These are phyloP conservation scores for Diaporthe australafricana DNA, from an alignment of 2,329 filamentous ascomycete genomes.

Conservation along the genomic window DNA sequence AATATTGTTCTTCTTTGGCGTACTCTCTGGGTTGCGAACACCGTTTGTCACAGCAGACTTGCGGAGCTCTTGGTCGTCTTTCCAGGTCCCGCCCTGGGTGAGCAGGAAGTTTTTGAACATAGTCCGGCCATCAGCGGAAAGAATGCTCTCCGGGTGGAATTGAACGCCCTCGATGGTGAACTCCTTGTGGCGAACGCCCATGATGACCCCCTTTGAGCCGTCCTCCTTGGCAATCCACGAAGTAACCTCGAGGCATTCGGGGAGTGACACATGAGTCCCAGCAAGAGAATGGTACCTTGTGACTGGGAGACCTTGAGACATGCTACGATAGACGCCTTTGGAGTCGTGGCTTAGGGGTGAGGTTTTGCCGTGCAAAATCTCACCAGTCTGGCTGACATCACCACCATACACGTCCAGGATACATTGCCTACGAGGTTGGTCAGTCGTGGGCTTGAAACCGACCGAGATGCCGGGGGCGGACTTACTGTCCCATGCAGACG, in stretches of 20 bases:
- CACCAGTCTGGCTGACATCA: slow-evolving; percentile 89
- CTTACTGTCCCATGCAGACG: slow-evolving; percentile 97
- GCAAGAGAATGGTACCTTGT: slow-evolving; percentile 97
- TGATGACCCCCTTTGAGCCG: slow-evolving; percentile 87
- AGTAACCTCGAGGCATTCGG: slow-evolving; percentile 86
- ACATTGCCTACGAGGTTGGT: slow-evolving; percentile 74
- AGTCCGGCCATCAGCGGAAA: slow-evolving; percentile 86
- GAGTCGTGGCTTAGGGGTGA: slow-evolving; percentile 89
- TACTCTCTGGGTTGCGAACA: neutral
- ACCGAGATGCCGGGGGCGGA: slow-evolving; percentile 40
- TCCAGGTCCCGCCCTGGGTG: slow-evolving; percentile 92
- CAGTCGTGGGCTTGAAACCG: slow-evolving; percentile 36
- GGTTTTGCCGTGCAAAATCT: slow-evolving; percentile 97
- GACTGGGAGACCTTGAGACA: slow-evolving; percentile 84
- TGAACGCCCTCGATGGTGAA: slow-evolving; percentile 95
- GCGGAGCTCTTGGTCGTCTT: slow-evolving; percentile 75
- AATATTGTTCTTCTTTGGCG: slow-evolving; percentile 76
- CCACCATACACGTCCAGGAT: slow-evolving; percentile 96
- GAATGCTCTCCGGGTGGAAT: slow-evolving; percentile 97
- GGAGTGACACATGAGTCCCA: slow-evolving; percentile 88
- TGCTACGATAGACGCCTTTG: slow-evolving; percentile 89
- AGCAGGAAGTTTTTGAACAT: slow-evolving; percentile 95
- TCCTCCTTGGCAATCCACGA: slow-evolving; percentile 87
- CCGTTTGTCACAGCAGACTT: slow-evolving; percentile 50
- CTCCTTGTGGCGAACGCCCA: slow-evolving; percentile 95